phyloP scores from a whole-genome alignment of 768 basidiomycete species.

The Guyanaporus albipodus region DNA sequence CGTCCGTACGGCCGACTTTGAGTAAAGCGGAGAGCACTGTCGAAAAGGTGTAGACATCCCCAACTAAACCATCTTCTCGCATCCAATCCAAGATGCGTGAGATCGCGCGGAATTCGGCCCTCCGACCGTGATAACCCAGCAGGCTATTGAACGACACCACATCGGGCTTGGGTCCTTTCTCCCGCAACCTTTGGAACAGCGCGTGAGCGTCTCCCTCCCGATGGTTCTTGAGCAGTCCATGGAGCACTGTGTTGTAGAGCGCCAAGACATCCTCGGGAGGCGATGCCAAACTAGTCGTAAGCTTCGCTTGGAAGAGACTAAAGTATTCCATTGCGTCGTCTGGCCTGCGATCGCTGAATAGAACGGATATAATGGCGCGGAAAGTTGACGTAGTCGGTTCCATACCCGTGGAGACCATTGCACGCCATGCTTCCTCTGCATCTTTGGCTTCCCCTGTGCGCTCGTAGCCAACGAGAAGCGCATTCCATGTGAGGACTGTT shows the following conservation, averaged over 20 bases:
- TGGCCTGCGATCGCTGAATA: conserved; percentile 48
- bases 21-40: conserved; percentile 79
- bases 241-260: conserved; percentile 74
- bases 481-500: conserved; percentile 64
- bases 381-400: conserved; percentile 62
- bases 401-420: conserved; percentile 55
- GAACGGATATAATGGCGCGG: conserved; percentile 61
- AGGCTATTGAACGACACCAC: conserved; percentile 80
- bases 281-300: conserved; percentile 17
- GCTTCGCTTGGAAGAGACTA: conserved; percentile 40
- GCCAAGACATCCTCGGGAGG: conserved; percentile 33
- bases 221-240: conserved; percentile 53
- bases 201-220: conserved; percentile 38
- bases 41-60: conserved; percentile 85
- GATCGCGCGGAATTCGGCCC: conserved; percentile 59
- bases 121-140: conserved; percentile 61
- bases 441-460: conserved; percentile 46
- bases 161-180: conserved; percentile 59
- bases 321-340: conserved; percentile 54
- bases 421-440: conserved; percentile 57
- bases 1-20: conserved; percentile 62
- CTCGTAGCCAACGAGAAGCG: conserved; percentile 61
- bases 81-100: conserved; percentile 57
- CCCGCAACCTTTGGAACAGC: conserved; percentile 44
- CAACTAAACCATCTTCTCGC: conserved; percentile 47